Percentiles rank a stretch among this genome's conserved stretches.
These are phyloP conservation scores for Paraconiothyrium sp. DNA, from an alignment of 2,329 filamentous ascomycete genomes.

Conservation along the genomic window DNA sequence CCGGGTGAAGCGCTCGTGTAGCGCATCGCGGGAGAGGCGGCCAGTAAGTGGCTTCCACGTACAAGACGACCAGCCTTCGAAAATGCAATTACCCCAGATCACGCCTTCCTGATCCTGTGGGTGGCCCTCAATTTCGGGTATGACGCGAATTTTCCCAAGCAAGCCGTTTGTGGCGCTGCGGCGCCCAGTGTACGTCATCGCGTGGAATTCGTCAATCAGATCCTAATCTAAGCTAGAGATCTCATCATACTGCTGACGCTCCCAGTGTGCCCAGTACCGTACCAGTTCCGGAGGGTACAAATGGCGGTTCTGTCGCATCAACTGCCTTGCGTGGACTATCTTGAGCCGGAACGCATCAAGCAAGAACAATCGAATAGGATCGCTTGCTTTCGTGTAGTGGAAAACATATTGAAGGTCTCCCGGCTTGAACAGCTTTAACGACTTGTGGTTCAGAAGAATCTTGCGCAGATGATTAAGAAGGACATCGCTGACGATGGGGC, in stretches of 20 bases:
- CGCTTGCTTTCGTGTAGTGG: constrained; percentile 11
- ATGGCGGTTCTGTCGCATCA: background rate
- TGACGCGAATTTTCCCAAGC: background rate
- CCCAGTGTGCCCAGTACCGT: background rate
- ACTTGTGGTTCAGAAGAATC: constrained; percentile 6
- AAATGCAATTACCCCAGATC: constrained; percentile 1
- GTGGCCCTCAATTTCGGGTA: background rate
- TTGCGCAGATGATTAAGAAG: constrained; percentile 16
- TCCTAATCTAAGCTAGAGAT: background rate
- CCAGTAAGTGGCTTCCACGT: background rate
- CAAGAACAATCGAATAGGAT: constrained; percentile 20
- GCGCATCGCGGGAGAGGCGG: background rate
- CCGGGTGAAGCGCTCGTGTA: constrained; percentile 3
- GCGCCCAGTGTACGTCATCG: background rate
- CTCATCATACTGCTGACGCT: background rate
- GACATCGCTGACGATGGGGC: constrained; percentile 20
- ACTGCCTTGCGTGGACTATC: background rate
- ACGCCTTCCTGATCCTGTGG: background rate
- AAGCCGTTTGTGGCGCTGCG: background rate
- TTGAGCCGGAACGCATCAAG: constrained; percentile 18
- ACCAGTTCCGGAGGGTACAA: constrained; percentile 5
- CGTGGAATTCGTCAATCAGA: background rate
- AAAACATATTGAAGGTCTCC: constrained; percentile 18
- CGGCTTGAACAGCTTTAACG: background rate
- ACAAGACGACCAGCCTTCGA: background rate